Evolutionary conservation across 345 rosid species (phyloP).

Genomic region (Hypericum perforatum): DNA sequence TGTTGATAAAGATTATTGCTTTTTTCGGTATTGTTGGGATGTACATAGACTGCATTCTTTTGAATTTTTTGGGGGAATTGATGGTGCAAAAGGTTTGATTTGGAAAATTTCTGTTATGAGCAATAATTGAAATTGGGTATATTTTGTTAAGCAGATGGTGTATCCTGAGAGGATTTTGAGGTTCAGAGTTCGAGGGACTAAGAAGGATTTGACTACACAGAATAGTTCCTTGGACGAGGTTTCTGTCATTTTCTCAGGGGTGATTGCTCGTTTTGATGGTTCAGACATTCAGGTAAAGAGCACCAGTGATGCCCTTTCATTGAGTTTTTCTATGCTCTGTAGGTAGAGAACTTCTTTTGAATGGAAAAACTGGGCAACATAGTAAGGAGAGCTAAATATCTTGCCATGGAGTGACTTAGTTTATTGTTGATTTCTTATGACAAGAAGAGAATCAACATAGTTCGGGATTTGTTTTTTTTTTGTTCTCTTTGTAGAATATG

Average conservation of each 20-base stretch:
- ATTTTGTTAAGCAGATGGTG: slow-evolving; percentile 33
- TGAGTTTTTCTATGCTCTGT: too few relatives aligned
- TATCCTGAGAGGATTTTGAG: slow-evolving; percentile 55
- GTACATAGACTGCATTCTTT: too few relatives aligned
- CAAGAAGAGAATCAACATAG: background rate
- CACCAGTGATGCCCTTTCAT: background rate
- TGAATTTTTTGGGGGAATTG: too few relatives aligned
- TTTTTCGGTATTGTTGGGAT: too few relatives aligned
- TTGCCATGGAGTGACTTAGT: too few relatives aligned
- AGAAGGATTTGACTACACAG: slow-evolving; percentile 43
- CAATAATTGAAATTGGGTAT: too few relatives aligned
- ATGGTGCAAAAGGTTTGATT: too few relatives aligned
- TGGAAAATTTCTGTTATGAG: too few relatives aligned
- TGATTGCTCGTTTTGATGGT: slow-evolving; percentile 82
- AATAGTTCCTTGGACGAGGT: slow-evolving; percentile 61
- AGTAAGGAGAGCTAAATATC: too few relatives aligned
- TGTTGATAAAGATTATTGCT: too few relatives aligned
- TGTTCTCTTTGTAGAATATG: slow-evolving; percentile 40
- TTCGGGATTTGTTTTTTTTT: background rate
- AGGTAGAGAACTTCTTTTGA: too few relatives aligned
- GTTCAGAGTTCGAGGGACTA: slow-evolving; percentile 63
- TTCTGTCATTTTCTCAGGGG: slow-evolving; percentile 62
- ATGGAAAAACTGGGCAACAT: too few relatives aligned
- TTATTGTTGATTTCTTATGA: background rate
- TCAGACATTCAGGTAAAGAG: slow-evolving; percentile 50